phyloP scores from a whole-genome alignment of 1,284 basidiomycete species.

The Clitocybe nebularis region DNA sequence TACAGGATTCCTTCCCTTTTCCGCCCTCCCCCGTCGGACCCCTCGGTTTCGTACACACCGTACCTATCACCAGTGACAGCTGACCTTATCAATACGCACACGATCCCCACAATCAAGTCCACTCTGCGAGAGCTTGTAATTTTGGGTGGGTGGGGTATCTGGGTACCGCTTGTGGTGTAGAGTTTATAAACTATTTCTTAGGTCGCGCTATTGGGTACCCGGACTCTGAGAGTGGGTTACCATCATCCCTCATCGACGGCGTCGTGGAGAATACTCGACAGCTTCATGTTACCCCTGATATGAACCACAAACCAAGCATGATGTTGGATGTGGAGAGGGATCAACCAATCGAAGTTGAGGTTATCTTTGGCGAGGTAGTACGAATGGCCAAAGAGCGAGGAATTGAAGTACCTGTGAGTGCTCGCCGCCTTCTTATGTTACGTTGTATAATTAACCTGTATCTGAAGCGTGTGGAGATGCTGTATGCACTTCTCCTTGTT shows the following conservation, averaged over 20 bases:
- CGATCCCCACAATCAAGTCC: slow-evolving; percentile 43
- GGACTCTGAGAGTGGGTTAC: slow-evolving; percentile 38
- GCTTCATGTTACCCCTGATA: slow-evolving; percentile 38
- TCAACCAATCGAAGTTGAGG: slow-evolving; percentile 62
- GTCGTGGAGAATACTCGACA: slow-evolving; percentile 37
- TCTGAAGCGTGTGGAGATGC: slow-evolving; percentile 42
- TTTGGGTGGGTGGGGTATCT: slow-evolving; percentile 30
- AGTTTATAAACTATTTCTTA: too few relatives aligned
- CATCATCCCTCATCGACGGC: slow-evolving; percentile 35
- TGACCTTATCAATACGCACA: slow-evolving; percentile 39
- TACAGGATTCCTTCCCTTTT: slow-evolving; percentile 50
- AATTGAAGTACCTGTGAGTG: slow-evolving; percentile 50
- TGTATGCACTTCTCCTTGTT: slow-evolving; percentile 48
- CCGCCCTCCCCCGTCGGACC: slow-evolving; percentile 36
- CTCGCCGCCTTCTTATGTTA: background rate
- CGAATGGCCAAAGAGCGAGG: slow-evolving; percentile 42
- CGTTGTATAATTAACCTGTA: background rate
- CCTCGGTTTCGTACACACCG: slow-evolving; percentile 30
- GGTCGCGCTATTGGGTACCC: slow-evolving; percentile 49
- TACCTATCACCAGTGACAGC: slow-evolving; percentile 41
- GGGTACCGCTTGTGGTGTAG: background rate
- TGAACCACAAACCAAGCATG: slow-evolving; percentile 55
- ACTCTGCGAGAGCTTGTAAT: slow-evolving; percentile 44
- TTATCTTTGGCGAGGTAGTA: slow-evolving; percentile 59
- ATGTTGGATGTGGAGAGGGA: slow-evolving; percentile 52